Evolutionary conservation across 768 basidiomycete genomes (phyloP).

Genomic region (Leucosporidium creatinivorum): DNA sequence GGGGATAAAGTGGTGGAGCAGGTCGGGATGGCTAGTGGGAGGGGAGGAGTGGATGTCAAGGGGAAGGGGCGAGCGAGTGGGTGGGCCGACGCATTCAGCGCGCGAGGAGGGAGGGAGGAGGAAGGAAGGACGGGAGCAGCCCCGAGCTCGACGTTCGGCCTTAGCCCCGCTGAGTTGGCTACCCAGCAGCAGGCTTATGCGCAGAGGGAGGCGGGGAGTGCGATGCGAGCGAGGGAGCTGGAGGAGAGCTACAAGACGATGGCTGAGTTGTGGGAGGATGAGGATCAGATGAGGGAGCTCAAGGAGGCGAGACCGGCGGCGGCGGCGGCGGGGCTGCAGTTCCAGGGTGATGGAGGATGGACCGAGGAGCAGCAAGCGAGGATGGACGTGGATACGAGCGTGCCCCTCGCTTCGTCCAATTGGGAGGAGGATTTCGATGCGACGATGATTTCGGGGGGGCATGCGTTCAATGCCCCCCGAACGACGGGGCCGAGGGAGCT

Average conservation of each 20-base stretch:
- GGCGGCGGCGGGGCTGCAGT: constrained; percentile 5
- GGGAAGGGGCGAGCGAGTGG: constrained; percentile 27
- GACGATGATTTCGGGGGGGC: constrained; percentile 31
- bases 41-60: neutral
- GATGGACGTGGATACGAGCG: constrained; percentile 21
- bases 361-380: constrained; percentile 6
- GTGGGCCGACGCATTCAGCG: constrained; percentile 36
- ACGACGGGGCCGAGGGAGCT: neutral
- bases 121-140: constrained; percentile 14
- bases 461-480: neutral
- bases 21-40: constrained; percentile 40
- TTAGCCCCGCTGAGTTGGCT: constrained; percentile 16
- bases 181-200: constrained; percentile 23
- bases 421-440: constrained; percentile 39
- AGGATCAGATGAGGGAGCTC: constrained; percentile 25
- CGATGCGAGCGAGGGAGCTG: constrained; percentile 5
- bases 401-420: constrained; percentile 28
- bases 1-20: constrained; percentile 63
- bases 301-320: constrained; percentile 12
- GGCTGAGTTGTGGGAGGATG: constrained; percentile 35
- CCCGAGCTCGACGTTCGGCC: neutral
- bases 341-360: constrained; percentile 38
- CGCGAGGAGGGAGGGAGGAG: constrained; percentile 23
- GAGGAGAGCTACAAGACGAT: constrained; percentile 20
- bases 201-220: constrained; percentile 1